Evolutionary conservation across 2,329 filamentous ascomycete species (phyloP).

Genomic region (Colletotrichum gloeosporioides): DNA sequence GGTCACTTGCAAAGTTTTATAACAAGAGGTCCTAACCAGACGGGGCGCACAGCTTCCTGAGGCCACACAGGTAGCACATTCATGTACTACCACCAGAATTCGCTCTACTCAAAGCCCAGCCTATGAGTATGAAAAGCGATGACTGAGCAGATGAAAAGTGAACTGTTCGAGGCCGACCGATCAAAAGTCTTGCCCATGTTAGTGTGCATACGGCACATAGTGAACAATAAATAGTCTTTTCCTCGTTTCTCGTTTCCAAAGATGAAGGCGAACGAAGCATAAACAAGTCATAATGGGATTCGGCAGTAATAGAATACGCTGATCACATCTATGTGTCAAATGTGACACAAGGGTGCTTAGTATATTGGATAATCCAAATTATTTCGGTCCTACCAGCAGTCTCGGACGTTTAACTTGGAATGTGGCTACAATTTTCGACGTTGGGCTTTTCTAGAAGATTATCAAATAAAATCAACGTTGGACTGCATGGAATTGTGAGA

Average conservation of each 20-base stretch:
- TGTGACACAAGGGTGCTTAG: neutral
- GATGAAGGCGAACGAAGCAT: neutral
- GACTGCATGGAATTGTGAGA: neutral
- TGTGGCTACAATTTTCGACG: neutral
- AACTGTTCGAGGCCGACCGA: neutral
- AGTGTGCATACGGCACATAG: neutral
- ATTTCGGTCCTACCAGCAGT: neutral
- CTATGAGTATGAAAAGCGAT: neutral
- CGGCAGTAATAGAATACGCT: neutral
- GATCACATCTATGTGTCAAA: neutral
- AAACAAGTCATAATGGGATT: neutral
- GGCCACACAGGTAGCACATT: neutral
- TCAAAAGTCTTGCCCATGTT: neutral
- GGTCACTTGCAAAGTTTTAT: neutral
- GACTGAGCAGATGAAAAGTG: neutral
- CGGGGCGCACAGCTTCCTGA: neutral
- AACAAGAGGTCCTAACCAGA: neutral
- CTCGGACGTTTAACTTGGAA: neutral
- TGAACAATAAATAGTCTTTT: neutral
- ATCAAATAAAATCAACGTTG: neutral
- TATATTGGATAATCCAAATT: neutral
- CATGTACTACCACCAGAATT: neutral
- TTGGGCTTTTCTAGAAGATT: neutral
- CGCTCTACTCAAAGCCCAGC: neutral
- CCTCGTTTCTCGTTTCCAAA: neutral